Base-by-base conservation (phyloP, 2,329 filamentous ascomycete species). In the Cryphonectria naterciae region DNA sequence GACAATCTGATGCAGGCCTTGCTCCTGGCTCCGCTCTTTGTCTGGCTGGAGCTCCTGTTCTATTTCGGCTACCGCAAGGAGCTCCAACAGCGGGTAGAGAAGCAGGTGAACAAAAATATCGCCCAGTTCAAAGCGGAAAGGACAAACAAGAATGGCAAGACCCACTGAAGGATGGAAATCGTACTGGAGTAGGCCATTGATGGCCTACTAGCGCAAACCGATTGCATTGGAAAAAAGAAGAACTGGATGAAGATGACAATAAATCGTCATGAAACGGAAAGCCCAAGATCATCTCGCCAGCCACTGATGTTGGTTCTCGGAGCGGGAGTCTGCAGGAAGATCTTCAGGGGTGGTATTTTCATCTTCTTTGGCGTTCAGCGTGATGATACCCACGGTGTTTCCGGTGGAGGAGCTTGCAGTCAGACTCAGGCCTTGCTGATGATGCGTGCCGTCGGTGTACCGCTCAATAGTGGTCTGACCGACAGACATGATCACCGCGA, bases 21-120 rank as follows among this genome's bases (percentile, higher is more conserved):
- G 74, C 95, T 98, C 78, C 86, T 98, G 35, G 96, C 96, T 0
- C 96, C 96, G 11, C 92, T 99, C 77, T 99, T 98, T 77, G 95
- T 98, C 71, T 99, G 96, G 93, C 92, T 99, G 76, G 95, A 98
- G 83, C 83, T 97, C 35, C 86, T 99, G 37, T 99, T 99, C 85
- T 90, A 87, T 77, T 88, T 97, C 66, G 96, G 96, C 65, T 99
- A 98, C 82, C 89, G 96, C 72, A 93, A 91, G 1, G 94, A 97
- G 80, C 85, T 99, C 75, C 94, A 95, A 83, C 87, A 88, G 72
- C 89, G 95, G 66, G 89, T 98, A 61, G 89, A 95, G 73, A 90
- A 91, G 79, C 89, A 88, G 52, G 93, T 98, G 4, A 82, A 90
- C 78, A 85, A 88, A 75, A 93, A 97, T 79, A 87, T 98, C 74